These are phyloP conservation scores for Penicillium pancosmium DNA, from an alignment of 495 filamentous ascomycete species.

Conservation along the genomic window DNA sequence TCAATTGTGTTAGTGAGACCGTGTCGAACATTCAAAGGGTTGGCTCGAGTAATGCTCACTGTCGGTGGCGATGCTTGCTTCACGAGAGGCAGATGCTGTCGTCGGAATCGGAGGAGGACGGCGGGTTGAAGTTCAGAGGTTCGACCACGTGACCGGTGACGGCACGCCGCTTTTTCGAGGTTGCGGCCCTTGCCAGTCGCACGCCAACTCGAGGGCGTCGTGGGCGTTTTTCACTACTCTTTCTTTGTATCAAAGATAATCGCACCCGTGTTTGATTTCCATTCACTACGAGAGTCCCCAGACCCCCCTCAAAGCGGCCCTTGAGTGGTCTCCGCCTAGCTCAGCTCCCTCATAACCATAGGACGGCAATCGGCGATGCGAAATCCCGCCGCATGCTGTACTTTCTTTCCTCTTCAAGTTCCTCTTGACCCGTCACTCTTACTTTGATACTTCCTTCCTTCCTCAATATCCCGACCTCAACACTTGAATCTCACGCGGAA, in stretches of 20 bases:
- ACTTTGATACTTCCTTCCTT: background rate
- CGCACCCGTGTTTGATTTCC: too few relatives aligned
- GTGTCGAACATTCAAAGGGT: background rate
- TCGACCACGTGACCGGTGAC: constrained; percentile 23
- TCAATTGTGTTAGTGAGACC: background rate
- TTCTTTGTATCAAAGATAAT: too few relatives aligned
- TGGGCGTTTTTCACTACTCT: background rate
- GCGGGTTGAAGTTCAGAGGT: constrained; percentile 9
- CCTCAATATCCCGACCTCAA: background rate
- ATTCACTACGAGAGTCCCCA: too few relatives aligned
- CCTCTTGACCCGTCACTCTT: background rate
- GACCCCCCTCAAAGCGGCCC: background rate
- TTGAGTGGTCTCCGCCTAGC: constrained; percentile 8
- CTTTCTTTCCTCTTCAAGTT: background rate
- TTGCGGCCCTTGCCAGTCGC: background rate
- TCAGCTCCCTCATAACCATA: background rate
- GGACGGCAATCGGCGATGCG: constrained; percentile 9
- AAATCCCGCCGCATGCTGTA: constrained; percentile 4
- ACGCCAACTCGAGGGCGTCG: background rate
- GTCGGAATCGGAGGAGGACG: constrained; percentile 15
- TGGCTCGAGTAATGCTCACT: constrained; percentile 10
- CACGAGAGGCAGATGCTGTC: constrained; percentile 16
- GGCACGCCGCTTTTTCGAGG: constrained; percentile 17
- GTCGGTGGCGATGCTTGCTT: constrained; percentile 15
- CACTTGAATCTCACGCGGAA: background rate